These are phyloP conservation scores for Prunus persica DNA, from an alignment of 306 rosid genomes.

Conservation along the genomic window DNA sequence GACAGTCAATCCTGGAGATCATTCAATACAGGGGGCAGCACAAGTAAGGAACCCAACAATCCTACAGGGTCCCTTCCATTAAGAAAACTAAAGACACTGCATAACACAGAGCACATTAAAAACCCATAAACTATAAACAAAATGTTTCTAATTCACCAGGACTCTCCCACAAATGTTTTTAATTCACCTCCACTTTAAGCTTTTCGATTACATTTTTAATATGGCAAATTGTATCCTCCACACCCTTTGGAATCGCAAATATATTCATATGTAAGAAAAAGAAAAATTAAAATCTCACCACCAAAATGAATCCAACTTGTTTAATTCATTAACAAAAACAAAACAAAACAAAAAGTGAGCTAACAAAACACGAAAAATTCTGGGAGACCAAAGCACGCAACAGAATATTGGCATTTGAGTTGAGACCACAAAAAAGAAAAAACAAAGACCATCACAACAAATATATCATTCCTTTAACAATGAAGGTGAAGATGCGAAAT, in stretches of 20 bases:
- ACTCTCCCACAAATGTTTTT: not conserved
- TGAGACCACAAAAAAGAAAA: too few relatives aligned
- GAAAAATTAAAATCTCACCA: not conserved
- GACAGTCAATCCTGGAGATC: not conserved
- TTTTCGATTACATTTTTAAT: not conserved
- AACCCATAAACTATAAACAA: too few relatives aligned
- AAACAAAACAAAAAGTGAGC: too few relatives aligned
- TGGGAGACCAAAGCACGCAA: too few relatives aligned
- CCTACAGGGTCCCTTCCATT: too few relatives aligned
- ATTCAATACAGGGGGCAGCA: not conserved
- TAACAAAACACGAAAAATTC: too few relatives aligned
- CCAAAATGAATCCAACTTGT: slow-evolving; percentile 1
- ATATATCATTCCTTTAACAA: too few relatives aligned
- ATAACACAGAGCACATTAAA: not conserved
- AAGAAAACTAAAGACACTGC: not conserved
- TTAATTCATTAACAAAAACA: too few relatives aligned
- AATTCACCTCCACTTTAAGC: not conserved
- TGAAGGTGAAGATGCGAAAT: too few relatives aligned
- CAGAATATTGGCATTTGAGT: too few relatives aligned
- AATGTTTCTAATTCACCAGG: too few relatives aligned
- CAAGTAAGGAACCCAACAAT: not conserved
- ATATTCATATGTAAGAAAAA: not conserved
- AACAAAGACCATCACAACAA: too few relatives aligned
- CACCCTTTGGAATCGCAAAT: not conserved
- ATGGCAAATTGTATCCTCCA: not conserved